These are phyloP conservation scores for Lathyrus oleraceus DNA, from an alignment of 306 rosid species.

Conservation along the genomic window DNA sequence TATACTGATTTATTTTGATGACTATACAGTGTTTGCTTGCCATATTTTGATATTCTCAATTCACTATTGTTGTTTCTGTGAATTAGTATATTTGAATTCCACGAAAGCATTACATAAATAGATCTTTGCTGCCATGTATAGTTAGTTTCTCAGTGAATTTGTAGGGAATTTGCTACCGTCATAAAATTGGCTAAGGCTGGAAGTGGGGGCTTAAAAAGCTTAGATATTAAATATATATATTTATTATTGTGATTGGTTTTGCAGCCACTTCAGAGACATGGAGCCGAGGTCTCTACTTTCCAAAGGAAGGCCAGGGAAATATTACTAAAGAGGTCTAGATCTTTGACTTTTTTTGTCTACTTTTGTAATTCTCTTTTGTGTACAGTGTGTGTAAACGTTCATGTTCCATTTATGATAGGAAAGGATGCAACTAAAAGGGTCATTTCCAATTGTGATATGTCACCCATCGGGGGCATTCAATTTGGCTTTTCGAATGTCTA, in stretches of 20 bases:
- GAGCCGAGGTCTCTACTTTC: slow-evolving; percentile 74
- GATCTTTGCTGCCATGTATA: not conserved
- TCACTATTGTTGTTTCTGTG: slow-evolving; percentile 7
- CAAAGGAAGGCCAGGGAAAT: slow-evolving; percentile 51
- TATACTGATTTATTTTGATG: slow-evolving; percentile 14
- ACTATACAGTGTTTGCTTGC: not conserved
- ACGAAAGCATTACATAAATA: slow-evolving; percentile 14
- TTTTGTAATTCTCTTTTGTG: not conserved
- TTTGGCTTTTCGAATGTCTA: slow-evolving; percentile 73
- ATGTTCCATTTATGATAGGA: slow-evolving; percentile 41
- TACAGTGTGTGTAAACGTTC: not conserved
- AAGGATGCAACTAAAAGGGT: slow-evolving; percentile 59
- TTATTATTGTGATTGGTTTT: slow-evolving; percentile 37
- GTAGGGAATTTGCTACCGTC: slow-evolving; percentile 11
- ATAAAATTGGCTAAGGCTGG: not conserved
- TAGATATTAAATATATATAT: slow-evolving; percentile 11
- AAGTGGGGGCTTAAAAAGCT: not conserved
- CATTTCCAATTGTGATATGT: slow-evolving; percentile 71
- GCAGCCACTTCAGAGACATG: slow-evolving; percentile 72
- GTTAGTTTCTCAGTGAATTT: slow-evolving; percentile 22
- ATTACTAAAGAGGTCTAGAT: slow-evolving; percentile 67
- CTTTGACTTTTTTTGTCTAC: slow-evolving; percentile 20
- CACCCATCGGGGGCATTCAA: slow-evolving; percentile 60
- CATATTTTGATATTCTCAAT: slow-evolving; percentile 23
- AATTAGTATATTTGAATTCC: not conserved